Percentiles rank a stretch among this genome's conserved stretches.
Conservation (phyloP, 129 eudicot species). For the Scalesia atractyloides region DNA sequence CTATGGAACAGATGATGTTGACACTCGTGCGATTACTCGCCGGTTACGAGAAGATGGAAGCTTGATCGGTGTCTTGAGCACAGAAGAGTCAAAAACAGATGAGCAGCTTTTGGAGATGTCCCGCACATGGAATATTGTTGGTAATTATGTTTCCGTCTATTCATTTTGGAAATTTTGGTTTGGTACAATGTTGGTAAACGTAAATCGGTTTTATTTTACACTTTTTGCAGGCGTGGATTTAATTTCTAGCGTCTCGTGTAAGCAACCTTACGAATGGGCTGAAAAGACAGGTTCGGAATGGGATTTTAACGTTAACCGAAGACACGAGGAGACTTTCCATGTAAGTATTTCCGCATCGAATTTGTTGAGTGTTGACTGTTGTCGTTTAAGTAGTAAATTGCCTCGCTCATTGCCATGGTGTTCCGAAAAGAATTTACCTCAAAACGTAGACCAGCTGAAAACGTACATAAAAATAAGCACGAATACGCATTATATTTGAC, state of each 20-base stretch:
- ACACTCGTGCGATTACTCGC: constrained; percentile 96
- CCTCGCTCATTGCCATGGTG: too few species aligned
- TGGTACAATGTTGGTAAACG: constrained; percentile 11
- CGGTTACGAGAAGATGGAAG: constrained; percentile 93
- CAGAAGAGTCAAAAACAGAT: constrained; percentile 82
- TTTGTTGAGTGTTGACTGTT: constrained; percentile 1
- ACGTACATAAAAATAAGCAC: too few species aligned
- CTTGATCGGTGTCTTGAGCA: constrained; percentile 91
- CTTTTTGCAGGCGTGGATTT: constrained; percentile 81
- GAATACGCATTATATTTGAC: too few species aligned
- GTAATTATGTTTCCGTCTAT: constrained; percentile 33
- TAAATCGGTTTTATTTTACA: constrained; percentile 1
- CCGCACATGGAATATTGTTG: constrained; percentile 90
- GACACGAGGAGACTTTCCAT: constrained; percentile 56
- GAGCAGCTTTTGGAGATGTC: constrained; percentile 86
- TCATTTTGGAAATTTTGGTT: background rate
- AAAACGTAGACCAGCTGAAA: too few species aligned
- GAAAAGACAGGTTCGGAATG: constrained; percentile 75
- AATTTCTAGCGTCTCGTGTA: constrained; percentile 81
- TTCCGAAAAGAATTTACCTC: too few species aligned
- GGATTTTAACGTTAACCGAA: constrained; percentile 61
- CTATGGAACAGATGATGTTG: constrained; percentile 77
- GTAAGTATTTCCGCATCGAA: constrained; percentile 40
- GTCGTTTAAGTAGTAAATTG: background rate
- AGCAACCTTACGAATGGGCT: constrained; percentile 88